These are phyloP conservation scores for Psidium friedrichsthalianum DNA, from an alignment of 345 rosid species.

Conservation along the genomic window DNA sequence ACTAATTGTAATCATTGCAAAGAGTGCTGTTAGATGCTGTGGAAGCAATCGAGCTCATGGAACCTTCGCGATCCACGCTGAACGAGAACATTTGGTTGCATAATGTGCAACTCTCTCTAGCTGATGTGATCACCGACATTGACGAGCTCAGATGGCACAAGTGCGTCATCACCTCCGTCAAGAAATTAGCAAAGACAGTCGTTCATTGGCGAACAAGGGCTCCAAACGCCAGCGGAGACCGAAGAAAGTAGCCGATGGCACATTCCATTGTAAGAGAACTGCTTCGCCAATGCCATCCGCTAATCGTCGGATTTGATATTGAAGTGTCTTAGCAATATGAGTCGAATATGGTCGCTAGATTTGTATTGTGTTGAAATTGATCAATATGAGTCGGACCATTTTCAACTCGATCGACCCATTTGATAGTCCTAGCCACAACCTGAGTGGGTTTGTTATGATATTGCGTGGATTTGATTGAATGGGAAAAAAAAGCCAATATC, in stretches of 20 bases:
- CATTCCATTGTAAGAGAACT: neutral
- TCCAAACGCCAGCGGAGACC: neutral
- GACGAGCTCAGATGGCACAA: conserved; percentile 32
- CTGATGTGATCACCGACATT: conserved; percentile 20
- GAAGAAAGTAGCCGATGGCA: neutral
- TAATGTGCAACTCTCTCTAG: conserved; percentile 1
- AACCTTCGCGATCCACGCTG: conserved; percentile 43
- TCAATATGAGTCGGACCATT: too few relatives aligned
- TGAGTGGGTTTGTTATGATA: too few relatives aligned
- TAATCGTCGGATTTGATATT: too few relatives aligned
- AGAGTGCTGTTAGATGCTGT: conserved; percentile 21
- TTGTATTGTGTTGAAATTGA: too few relatives aligned
- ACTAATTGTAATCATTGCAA: neutral
- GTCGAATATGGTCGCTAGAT: too few relatives aligned
- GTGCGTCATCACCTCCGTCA: conserved; percentile 33
- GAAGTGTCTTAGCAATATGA: too few relatives aligned
- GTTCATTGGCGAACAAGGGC: neutral
- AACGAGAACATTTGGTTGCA: conserved; percentile 11
- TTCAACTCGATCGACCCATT: too few relatives aligned
- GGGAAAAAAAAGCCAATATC: too few relatives aligned
- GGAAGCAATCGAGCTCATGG: conserved; percentile 18
- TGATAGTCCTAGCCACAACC: too few relatives aligned
- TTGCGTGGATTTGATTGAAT: too few relatives aligned
- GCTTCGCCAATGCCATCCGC: neutral
- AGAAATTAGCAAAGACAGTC: conserved; percentile 4